Conservation (phyloP, 2,329 filamentous ascomycete species). For the Lecanicillium sp. region DNA sequence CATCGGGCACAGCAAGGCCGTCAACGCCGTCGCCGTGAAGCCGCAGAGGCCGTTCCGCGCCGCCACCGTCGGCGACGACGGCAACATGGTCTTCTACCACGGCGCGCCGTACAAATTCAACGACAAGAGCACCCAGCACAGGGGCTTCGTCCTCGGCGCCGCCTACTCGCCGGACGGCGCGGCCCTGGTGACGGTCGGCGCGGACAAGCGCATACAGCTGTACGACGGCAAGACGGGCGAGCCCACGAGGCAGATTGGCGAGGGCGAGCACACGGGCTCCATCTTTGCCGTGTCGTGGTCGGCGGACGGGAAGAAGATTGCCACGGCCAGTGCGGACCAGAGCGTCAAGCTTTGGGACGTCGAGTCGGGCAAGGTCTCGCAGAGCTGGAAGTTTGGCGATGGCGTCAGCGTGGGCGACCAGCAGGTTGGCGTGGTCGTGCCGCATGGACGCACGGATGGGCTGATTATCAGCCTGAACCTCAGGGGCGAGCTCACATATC, state of each 20-base stretch:
- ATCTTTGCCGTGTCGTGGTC: conserved; percentile 92
- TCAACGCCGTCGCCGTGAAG: conserved; percentile 87
- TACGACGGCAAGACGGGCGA: conserved; percentile 97
- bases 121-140: conserved; percentile 73
- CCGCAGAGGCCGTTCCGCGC: conserved; percentile 87
- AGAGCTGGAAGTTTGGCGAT: conserved; percentile 82
- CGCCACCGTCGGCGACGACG: conserved; percentile 86
- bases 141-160: conserved; percentile 81
- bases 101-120: conserved; percentile 96
- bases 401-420: conserved; percentile 73
- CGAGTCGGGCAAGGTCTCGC: conserved; percentile 67
- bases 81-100: conserved; percentile 83
- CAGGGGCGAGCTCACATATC: conserved; percentile 83
- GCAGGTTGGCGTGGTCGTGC: conserved; percentile 92
- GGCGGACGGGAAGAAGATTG: conserved; percentile 76
- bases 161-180: conserved; percentile 87
- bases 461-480: conserved; percentile 87
- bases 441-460: conserved; percentile 72
- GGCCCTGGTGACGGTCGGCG: conserved; percentile 77
- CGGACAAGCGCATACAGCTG: conserved; percentile 86
- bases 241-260: conserved; percentile 67
- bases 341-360: conserved; percentile 93
- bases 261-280: conserved; percentile 83
- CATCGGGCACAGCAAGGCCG: conserved; percentile 79
- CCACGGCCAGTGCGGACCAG: conserved; percentile 88